phyloP scores from a whole-genome alignment of 352 stramenopile genomes.

The Pythium dissotocum region DNA sequence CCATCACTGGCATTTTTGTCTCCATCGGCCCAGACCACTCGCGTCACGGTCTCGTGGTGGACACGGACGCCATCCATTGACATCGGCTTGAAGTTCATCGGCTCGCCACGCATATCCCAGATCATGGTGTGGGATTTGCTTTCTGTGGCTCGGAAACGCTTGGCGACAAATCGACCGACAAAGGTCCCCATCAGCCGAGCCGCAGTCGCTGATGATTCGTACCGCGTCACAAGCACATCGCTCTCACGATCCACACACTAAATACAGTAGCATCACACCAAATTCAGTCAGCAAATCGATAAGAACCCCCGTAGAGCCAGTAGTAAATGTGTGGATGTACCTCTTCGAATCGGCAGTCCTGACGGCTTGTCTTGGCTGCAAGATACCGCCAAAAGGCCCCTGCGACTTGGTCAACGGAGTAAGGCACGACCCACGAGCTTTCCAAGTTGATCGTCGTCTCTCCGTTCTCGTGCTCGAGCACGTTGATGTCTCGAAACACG shows the following conservation, averaged over 20 bases:
- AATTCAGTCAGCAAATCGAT: neutral
- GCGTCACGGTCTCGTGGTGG: conserved; percentile 4
- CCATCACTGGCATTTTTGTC: neutral
- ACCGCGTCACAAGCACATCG: neutral
- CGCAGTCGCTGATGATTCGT: neutral
- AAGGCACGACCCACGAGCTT: conserved; percentile 26
- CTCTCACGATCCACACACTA: neutral
- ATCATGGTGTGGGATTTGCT: neutral
- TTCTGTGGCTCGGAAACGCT: neutral
- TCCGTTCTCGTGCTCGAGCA: conserved; percentile 17
- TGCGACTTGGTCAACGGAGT: conserved; percentile 7
- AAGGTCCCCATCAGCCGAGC: conserved; percentile 2
- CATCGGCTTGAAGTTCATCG: conserved; percentile 6
- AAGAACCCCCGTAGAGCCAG: too few relatives aligned
- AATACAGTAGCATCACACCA: neutral
- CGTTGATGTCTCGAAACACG: conserved; percentile 18
- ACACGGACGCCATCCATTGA: conserved; percentile 7
- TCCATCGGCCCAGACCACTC: conserved; percentile 4
- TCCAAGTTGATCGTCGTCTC: conserved; percentile 25
- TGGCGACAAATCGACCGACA: neutral
- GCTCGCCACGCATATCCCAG: conserved; percentile 11
- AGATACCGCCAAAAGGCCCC: neutral
- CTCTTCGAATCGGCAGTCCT: neutral
- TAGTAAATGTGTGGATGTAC: neutral
- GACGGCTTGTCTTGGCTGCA: neutral